These are phyloP conservation scores for Reticulascus tulasneorum DNA, from an alignment of 2,329 filamentous ascomycete genomes.

Conservation along the genomic window DNA sequence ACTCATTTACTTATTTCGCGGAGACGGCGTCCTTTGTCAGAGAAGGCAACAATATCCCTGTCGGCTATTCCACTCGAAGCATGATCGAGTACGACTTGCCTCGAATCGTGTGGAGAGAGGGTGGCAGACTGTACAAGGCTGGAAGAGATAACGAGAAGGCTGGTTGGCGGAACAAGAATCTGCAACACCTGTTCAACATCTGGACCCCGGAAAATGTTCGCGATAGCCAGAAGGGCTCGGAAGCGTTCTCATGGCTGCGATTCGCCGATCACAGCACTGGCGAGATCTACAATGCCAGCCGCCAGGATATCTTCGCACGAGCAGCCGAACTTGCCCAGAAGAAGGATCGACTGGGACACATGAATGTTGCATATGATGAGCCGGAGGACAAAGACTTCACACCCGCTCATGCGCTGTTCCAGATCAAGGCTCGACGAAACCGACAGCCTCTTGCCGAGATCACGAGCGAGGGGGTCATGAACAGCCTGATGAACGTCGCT, in stretches of 20 bases:
- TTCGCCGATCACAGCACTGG: slow-evolving; percentile 74
- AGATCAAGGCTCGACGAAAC: slow-evolving; percentile 69
- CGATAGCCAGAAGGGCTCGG: slow-evolving; percentile 54
- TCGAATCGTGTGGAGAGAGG: slow-evolving; percentile 74
- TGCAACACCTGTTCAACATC: slow-evolving; percentile 83
- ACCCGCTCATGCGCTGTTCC: slow-evolving; percentile 75
- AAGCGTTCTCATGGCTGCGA: slow-evolving; percentile 83
- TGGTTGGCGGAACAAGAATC: slow-evolving; percentile 74
- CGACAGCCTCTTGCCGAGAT: slow-evolving; percentile 64
- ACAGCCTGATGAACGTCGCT: slow-evolving; percentile 75
- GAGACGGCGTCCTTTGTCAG: slow-evolving; percentile 94
- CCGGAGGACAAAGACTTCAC: slow-evolving; percentile 57
- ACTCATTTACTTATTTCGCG: slow-evolving; percentile 80
- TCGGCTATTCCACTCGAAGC: slow-evolving; percentile 84
- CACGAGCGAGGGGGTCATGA: slow-evolving; percentile 68
- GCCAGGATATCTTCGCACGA: slow-evolving; percentile 68
- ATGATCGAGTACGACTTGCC: slow-evolving; percentile 82
- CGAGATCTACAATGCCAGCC: slow-evolving; percentile 68
- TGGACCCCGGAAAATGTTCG: slow-evolving; percentile 79
- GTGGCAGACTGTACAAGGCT: slow-evolving; percentile 70
- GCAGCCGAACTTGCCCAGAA: slow-evolving; percentile 57
- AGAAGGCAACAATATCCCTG: slow-evolving; percentile 74
- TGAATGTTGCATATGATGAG: slow-evolving; percentile 69
- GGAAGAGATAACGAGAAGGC: slow-evolving; percentile 69
- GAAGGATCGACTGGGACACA: slow-evolving; percentile 57